These are phyloP conservation scores for Parietichytrium sp. DNA, from an alignment of 108 stramenopile species.

Conservation along the genomic window DNA sequence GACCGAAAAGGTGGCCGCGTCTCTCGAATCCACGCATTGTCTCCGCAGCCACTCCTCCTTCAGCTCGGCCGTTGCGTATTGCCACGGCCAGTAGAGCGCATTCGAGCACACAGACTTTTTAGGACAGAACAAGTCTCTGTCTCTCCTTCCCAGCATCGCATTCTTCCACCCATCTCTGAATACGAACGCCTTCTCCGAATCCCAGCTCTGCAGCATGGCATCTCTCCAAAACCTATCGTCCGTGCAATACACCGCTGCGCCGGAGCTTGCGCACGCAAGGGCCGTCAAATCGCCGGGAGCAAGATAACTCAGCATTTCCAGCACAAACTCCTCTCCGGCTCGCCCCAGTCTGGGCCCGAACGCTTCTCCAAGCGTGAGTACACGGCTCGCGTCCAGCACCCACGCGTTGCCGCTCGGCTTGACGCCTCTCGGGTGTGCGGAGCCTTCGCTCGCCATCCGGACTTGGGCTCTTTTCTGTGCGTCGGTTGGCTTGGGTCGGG, in stretches of 20 bases:
- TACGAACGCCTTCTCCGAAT: not conserved
- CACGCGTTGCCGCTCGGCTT: not conserved
- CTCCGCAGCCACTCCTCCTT: not conserved
- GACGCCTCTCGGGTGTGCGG: constrained; percentile 37
- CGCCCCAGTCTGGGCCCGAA: not conserved
- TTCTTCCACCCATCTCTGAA: not conserved
- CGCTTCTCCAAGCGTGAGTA: not conserved
- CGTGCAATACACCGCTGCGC: not conserved
- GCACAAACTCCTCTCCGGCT: not conserved
- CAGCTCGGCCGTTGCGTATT: not conserved
- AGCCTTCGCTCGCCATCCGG: too few species aligned
- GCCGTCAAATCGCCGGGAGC: not conserved
- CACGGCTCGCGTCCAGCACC: not conserved
- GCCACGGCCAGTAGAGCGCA: not conserved
- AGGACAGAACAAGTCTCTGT: not conserved
- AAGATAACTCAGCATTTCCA: not conserved
- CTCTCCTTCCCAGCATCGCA: not conserved
- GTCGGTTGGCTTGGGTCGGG: too few species aligned
- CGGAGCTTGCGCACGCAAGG: not conserved
- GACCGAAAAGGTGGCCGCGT: not conserved
- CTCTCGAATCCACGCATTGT: not conserved
- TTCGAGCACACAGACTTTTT: not conserved
- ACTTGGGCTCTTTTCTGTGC: too few species aligned
- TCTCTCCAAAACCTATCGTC: not conserved
- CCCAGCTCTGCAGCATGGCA: not conserved